Percentiles rank a stretch among this genome's conserved stretches.
These are phyloP conservation scores for Phytophthora hibernalis DNA, from an alignment of 352 stramenopile genomes.

Conservation along the genomic window DNA sequence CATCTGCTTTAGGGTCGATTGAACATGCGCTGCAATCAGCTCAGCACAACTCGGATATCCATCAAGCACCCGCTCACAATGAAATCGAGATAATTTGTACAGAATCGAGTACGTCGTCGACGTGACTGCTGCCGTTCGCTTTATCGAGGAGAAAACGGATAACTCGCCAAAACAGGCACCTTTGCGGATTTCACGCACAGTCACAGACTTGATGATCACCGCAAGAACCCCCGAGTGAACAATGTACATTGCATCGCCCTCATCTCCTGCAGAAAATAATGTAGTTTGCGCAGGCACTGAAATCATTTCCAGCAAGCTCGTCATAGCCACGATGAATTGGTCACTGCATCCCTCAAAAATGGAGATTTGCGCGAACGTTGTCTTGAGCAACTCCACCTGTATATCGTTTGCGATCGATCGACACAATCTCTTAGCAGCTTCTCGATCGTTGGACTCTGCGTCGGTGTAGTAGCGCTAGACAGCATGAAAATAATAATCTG, in stretches of 20 bases:
- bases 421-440: conserved; percentile 73
- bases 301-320: conserved; percentile 69
- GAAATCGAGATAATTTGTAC: conserved; percentile 73
- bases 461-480: conserved; percentile 70
- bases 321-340: conserved; percentile 66
- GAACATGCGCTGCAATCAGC: conserved; percentile 38
- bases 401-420: conserved; percentile 80
- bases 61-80: conserved; percentile 60
- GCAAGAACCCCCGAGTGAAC: conserved; percentile 74
- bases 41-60: conserved; percentile 55
- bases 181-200: conserved; percentile 77
- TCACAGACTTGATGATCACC: conserved; percentile 61
- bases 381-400: conserved; percentile 70
- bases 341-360: conserved; percentile 67
- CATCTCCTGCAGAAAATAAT: conserved; percentile 63
- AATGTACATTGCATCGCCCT: conserved; percentile 81
- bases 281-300: conserved; percentile 63
- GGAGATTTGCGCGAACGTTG: conserved; percentile 55
- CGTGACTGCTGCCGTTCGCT: conserved; percentile 60
- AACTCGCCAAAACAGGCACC: conserved; percentile 76
- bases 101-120: conserved; percentile 74
- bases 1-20: conserved; percentile 17
- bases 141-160: conserved; percentile 67
- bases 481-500: background rate
- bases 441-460: conserved; percentile 73